phyloP scores from a whole-genome alignment of 2,329 filamentous ascomycete species.

The Neofusicoccum parvum region DNA sequence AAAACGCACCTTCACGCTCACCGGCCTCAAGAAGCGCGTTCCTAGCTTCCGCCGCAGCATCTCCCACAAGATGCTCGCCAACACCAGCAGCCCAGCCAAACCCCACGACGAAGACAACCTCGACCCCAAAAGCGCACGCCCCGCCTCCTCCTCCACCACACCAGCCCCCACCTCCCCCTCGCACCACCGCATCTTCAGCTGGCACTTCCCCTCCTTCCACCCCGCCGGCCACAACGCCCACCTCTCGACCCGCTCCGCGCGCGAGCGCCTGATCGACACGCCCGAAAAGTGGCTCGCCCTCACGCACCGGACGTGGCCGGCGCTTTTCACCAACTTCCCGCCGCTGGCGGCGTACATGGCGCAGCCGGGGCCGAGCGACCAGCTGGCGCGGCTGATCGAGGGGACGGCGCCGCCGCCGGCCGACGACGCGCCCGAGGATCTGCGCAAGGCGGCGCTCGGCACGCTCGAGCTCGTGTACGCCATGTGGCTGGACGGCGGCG shows the following conservation, averaged over 20 bases:
- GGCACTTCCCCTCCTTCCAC: not conserved
- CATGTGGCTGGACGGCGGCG: not conserved
- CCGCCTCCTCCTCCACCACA: not conserved
- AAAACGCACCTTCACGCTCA: not conserved
- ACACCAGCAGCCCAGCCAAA: too few species aligned
- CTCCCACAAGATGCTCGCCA: too few species aligned
- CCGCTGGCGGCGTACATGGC: not conserved
- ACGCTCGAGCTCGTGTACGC: not conserved
- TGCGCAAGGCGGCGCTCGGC: not conserved
- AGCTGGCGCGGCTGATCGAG: not conserved
- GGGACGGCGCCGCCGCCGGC: not conserved
- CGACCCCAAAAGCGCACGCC: not conserved
- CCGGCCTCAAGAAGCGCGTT: not conserved
- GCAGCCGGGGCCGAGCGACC: not conserved
- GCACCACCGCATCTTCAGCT: not conserved
- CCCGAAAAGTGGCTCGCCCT: not conserved
- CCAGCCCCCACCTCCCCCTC: too few species aligned
- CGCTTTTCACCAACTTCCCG: not conserved
- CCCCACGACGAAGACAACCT: too few species aligned
- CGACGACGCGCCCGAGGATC: not conserved
- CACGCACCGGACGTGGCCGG: not conserved
- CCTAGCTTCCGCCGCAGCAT: not conserved
- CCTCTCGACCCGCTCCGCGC: not conserved
- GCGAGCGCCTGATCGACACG: not conserved
- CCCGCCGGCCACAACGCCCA: not conserved